Base-by-base conservation (phyloP, 2,329 filamentous ascomycete species). In the Aureobasidium zeae region DNA sequence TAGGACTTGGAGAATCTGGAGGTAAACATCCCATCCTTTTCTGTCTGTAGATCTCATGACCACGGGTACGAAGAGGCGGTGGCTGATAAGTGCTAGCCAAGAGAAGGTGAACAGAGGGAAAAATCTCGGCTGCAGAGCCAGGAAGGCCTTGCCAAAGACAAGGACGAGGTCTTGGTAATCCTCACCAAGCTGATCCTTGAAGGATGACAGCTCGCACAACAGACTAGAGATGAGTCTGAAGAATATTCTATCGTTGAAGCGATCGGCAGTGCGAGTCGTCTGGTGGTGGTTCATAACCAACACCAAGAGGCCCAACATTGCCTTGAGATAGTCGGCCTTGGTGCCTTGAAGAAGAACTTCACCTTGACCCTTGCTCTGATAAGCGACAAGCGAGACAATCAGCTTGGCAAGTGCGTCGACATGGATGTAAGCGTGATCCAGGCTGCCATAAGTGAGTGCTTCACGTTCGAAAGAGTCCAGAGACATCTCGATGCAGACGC, bases 261-360 rank as follows among this genome's bases (percentile, higher is more conserved):
- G 74, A 43, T 94, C 87, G 3, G 79, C 83, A n/a, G 39, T 8
- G 33, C 82, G 78, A 62, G 81, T 85, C 45, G 83, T 73, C 55
- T 93, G 82, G 58, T 96, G 86, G 53, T 91, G 80, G 60, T 85
- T 89, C 48, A 95, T 72, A 3, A 95, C 75, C 45, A 98, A 66
- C 3, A 86, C 76, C 24, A 86, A 69, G n/a, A 95, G 66, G 5
- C 82, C 78, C 29, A 95, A 65, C 39, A 89, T 77, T 1, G 82
- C 82, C 52, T 89, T 82, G 34, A 96, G 69, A 53, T 88, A 86
- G 16, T 74, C 71, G 2, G 79, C 71, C 51, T 86, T 86, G 53
- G 70, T 74, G 12, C 74, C 71, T 48, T 74, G 76, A 5, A 75
- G 68, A 33, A 76, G 71, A 3, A 71, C 72, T 21, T 76, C 67